Evolutionary conservation across 345 rosid species (phyloP), one percentile per base, ranked within the genome.

Genomic region (Firmiana major): DNA sequence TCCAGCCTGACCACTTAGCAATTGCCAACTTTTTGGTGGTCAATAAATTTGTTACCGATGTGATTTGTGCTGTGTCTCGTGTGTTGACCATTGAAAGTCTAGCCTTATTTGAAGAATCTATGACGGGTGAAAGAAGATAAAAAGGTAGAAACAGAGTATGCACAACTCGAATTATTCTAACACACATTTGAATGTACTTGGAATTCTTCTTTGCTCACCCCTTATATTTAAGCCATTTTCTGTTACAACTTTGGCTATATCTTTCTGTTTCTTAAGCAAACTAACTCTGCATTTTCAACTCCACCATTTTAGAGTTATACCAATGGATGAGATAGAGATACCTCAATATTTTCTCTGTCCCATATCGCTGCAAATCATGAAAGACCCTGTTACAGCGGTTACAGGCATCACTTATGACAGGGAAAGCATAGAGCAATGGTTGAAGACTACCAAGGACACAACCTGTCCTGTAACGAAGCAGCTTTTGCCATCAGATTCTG

Each of bases 361-460:
- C 34, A 88, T 90, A 28, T 90, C 93, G 6, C 84, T 90, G 0
- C 87, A 90, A 28, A 81, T 88, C 84, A 85, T 90, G 86, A 84
- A 73, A 69, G 91, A 88, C 64, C 91, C 93, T 3, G 93, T 90
- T 21, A 90, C 90, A 6, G 80, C 89, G 22, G 59, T 85, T 45
- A 85, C 91, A 3, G 90, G 93, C 40, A 90, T 90, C 74, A 86
- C 91, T 12, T 90, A 90, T 76, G 90, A 90, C 36, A 81, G 90
- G 0, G 84, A 85, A 43, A 86, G 89, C 89, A 88, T 88, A 59
- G 93, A 90, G 75, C 43, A 80, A 5, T 90, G 93, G 93, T 34
- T 90, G 22, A 73, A 59, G 48, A 80, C 78, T 5, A 69, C 77
- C 42, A 81, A 42, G 36, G 24, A 71, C n/a, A 62, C 79, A 6